Evolutionary conservation across 352 stramenopile genomes (phyloP), one percentile per base, ranked within the genome.

Genomic region (Phytophthora colocasiae): DNA sequence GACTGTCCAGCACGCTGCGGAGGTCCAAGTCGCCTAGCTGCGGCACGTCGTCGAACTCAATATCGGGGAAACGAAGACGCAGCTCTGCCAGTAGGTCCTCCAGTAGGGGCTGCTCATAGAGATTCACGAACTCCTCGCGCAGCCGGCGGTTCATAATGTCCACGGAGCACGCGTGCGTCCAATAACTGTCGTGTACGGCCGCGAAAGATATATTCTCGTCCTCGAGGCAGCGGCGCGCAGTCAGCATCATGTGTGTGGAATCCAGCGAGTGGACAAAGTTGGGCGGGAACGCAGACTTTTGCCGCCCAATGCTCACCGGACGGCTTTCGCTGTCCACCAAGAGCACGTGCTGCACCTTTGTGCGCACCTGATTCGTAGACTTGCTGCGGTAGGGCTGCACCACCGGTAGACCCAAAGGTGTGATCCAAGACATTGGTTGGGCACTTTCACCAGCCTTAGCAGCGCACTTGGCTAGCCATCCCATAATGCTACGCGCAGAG

Each of bases 181-280:
- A 99, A 80, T 99, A 99, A 62, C 87, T 98, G 71, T 99, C 98
- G 77, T 99, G 98, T 41, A 99, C 98, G 26, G 98, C 97, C 4
- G 97, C 96, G 75, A 99, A 99, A 32, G 87, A 77, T 54, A 96
- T 92, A 51, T 96, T 81, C 57, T 99, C 87, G 6, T 92, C 84
- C 39, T 91, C 84, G 2, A 95, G 69, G 81, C 98, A 99, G 59
- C 97, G 93, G 11, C 96, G 75, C 10, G 96, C 94, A 32, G 98
- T 99, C 85, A 99, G 88, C 53, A 99, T 86, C 98, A 99, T 99
- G 81, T 99, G 98, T 12, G 97, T 99, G 40, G 97, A 99, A 75
- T 99, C 98, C 15, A 99, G 80, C 10, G 97, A 99, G 78, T 99
- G 98, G 14, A 99, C 96, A 76, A 98, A 99, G 76, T 99, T 99